A percentile compares a stretch with the other conserved stretches of the same genome.
These are phyloP conservation scores for Fusarium nelsonii DNA, from an alignment of 2,329 filamentous ascomycete species.

Conservation along the genomic window DNA sequence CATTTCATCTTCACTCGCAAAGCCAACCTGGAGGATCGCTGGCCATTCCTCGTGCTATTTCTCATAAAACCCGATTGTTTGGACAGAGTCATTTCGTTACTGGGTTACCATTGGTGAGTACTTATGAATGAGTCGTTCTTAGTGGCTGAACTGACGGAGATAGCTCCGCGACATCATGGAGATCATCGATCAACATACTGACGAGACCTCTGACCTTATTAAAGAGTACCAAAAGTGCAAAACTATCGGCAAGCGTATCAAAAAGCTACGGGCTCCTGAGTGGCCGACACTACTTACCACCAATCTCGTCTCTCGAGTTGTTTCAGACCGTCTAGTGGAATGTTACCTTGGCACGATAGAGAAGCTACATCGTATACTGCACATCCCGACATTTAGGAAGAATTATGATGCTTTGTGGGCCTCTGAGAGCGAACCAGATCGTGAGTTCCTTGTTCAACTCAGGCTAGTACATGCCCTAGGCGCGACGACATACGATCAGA, in stretches of 20 bases:
- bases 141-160: accelerated
- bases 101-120: constrained; percentile 58
- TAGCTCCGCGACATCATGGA: constrained; percentile 60
- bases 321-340: constrained; percentile 62
- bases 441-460: constrained; percentile 65
- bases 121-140: accelerated
- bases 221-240: constrained; percentile 64
- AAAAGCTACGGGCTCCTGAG: constrained; percentile 59
- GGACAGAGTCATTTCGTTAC: constrained; percentile 71
- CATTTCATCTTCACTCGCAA: constrained; percentile 59
- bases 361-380: constrained; percentile 62
- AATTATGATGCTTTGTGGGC: constrained; percentile 66
- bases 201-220: constrained; percentile 53
- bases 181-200: constrained; percentile 57
- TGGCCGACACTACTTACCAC: constrained; percentile 60
- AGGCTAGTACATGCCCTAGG: constrained; percentile 71
- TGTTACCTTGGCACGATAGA: constrained; percentile 64
- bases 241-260: constrained; percentile 64
- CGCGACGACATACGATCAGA: constrained; percentile 62
- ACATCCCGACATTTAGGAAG: constrained; percentile 62
- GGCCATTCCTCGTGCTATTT: constrained; percentile 57
- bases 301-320: constrained; percentile 60
- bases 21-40: constrained; percentile 47
- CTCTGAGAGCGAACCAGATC: constrained; percentile 48
- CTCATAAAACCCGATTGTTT: constrained; percentile 68